A percentile compares a stretch with the other conserved stretches of the same genome.
These are phyloP conservation scores for Talaromyces thailandensis DNA, from an alignment of 495 filamentous ascomycete genomes.

Conservation along the genomic window DNA sequence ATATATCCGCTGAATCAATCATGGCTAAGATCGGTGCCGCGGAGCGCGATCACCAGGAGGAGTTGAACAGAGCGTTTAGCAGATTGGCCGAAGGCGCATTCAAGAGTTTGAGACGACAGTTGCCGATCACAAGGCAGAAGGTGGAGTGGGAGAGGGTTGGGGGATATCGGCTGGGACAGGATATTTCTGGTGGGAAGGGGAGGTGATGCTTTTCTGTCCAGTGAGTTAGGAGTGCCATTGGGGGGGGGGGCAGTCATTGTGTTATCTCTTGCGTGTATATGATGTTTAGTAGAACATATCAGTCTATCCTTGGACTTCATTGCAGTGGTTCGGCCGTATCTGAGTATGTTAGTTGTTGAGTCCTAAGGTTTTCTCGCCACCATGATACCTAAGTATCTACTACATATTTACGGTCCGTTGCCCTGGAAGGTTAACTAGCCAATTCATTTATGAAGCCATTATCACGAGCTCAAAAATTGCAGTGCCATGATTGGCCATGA, in stretches of 20 bases:
- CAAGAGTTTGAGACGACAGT: slow-evolving; percentile 82
- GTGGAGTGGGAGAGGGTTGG: slow-evolving; percentile 99
- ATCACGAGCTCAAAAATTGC: neutral
- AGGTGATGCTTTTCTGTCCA: slow-evolving; percentile 13
- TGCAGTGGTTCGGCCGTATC: neutral
- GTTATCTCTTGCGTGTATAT: neutral
- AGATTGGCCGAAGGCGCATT: slow-evolving; percentile 87
- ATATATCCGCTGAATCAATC: slow-evolving; percentile 56
- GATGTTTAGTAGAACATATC: neutral
- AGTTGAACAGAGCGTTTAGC: slow-evolving; percentile 83
- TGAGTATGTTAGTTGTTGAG: no score
- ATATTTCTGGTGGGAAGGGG: slow-evolving; percentile 43
- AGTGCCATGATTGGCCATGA: neutral
- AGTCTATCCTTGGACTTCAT: neutral
- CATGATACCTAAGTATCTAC: neutral
- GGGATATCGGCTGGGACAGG: slow-evolving; percentile 79
- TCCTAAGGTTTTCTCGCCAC: neutral
- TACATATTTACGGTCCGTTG: neutral
- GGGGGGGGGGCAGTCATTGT: neutral
- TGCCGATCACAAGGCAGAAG: slow-evolving; percentile 96
- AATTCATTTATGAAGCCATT: neutral
- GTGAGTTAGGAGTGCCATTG: no score
- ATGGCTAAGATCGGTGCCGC: slow-evolving; percentile 62
- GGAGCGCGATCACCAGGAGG: slow-evolving; percentile 94
- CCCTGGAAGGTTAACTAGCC: neutral